Evolutionary conservation across 2,329 filamentous ascomycete genomes (phyloP).

Genomic region (Corniculantispora saksenae): DNA sequence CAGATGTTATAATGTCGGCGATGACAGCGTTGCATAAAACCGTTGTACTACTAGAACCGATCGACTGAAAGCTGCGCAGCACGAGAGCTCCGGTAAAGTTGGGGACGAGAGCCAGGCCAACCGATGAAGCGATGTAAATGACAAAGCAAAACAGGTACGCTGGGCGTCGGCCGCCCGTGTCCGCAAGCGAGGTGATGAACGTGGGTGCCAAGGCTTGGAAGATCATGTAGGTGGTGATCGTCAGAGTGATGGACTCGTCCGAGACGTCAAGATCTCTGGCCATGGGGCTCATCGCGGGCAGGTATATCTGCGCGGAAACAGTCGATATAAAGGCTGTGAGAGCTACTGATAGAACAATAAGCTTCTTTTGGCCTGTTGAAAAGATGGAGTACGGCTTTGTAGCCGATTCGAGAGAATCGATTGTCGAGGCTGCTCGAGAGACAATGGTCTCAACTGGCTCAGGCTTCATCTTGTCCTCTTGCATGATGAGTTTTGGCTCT

Average conservation of each 20-base stretch:
- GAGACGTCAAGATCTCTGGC: constrained; percentile 48
- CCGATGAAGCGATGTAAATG: constrained; percentile 54
- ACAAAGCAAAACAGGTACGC: constrained; percentile 55
- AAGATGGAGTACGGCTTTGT: background rate
- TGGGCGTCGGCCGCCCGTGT: constrained; percentile 53
- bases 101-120: constrained; percentile 52
- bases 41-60: constrained; percentile 59
- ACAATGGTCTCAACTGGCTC: background rate
- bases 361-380: background rate
- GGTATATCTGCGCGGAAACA: constrained; percentile 52
- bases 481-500: background rate
- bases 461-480: background rate
- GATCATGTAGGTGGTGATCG: constrained; percentile 58
- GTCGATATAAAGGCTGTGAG: constrained; percentile 46
- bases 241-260: constrained; percentile 47
- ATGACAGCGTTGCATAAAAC: constrained; percentile 60
- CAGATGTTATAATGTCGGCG: constrained; percentile 62
- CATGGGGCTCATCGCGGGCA: constrained; percentile 52
- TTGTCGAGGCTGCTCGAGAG: background rate
- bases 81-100: constrained; percentile 52
- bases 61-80: constrained; percentile 57
- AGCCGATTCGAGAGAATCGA: background rate
- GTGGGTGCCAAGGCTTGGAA: constrained; percentile 62
- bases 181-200: constrained; percentile 57
- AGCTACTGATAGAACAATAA: constrained; percentile 40